Evolutionary conservation across 2,329 filamentous ascomycete genomes (phyloP).

Genomic region (Gnomoniopsis smithogilvyi): DNA sequence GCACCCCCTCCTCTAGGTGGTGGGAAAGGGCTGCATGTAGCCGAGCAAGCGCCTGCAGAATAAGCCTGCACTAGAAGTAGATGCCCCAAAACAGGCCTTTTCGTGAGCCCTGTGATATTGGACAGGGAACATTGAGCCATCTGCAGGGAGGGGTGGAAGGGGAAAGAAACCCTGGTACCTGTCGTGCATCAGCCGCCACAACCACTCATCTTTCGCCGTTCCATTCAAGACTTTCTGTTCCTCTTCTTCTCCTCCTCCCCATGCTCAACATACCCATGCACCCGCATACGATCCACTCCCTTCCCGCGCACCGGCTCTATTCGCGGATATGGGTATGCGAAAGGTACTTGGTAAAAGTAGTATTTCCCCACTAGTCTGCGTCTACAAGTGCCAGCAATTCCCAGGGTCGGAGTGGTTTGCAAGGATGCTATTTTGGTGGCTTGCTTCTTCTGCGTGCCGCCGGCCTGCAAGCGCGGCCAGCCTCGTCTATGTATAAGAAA

Average conservation of each 20-base stretch:
- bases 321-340: slow-evolving; percentile 3
- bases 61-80: neutral
- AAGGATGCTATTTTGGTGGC: neutral
- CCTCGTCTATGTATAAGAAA: slow-evolving; percentile 8
- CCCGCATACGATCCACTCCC: neutral
- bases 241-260: neutral
- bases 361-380: neutral
- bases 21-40: neutral
- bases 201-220: slow-evolving; percentile 16
- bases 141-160: slow-evolving; percentile 4
- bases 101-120: no score
- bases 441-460: slow-evolving; percentile 12
- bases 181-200: slow-evolving; percentile 7
- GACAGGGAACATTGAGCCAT: neutral
- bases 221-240: neutral
- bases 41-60: slow-evolving; percentile 12
- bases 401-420: neutral
- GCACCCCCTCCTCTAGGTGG: slow-evolving; percentile 3
- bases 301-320: slow-evolving; percentile 14
- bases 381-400: neutral
- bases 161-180: neutral
- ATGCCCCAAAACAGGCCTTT: neutral
- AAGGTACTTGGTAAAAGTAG: neutral
- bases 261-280: neutral
- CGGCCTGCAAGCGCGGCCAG: slow-evolving; percentile 7